Percentiles rank a stretch among this genome's conserved stretches.
Conservation (phyloP, 768 basidiomycete species). For the Mycena pura region DNA sequence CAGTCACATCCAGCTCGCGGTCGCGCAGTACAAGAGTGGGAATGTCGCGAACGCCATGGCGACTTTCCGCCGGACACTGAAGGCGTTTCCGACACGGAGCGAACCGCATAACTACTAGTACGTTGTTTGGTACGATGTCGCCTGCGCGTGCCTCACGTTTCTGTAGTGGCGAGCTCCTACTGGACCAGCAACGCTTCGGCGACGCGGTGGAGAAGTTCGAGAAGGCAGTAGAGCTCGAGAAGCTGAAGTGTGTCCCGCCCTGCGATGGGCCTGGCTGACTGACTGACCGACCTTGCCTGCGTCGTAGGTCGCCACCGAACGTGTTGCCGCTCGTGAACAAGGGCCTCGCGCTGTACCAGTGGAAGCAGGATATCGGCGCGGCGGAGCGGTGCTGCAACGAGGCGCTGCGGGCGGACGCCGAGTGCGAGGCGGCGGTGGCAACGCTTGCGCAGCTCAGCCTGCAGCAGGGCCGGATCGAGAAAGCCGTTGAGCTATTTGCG, state of each 20-base stretch:
- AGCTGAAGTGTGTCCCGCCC: conserved; percentile 58
- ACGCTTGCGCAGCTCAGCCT: conserved; percentile 92
- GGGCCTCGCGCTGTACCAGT: conserved; percentile 95
- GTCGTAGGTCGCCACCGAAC: conserved; percentile 60
- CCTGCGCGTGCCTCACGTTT: neutral
- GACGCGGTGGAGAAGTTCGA: conserved; percentile 96
- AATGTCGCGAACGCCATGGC: conserved; percentile 84
- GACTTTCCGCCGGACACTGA: conserved; percentile 85
- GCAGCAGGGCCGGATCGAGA: conserved; percentile 88
- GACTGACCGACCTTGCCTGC: conserved; percentile 3
- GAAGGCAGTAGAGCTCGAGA: conserved; percentile 87
- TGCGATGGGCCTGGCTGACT: neutral
- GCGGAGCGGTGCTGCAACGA: conserved; percentile 89
- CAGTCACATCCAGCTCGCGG: conserved; percentile 96
- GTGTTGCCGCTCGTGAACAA: conserved; percentile 97
- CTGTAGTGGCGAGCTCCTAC: conserved; percentile 86
- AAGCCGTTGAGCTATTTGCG: conserved; percentile 87
- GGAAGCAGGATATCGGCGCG: conserved; percentile 85
- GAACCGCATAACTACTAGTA: conserved; percentile 97
- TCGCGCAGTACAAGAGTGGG: conserved; percentile 93
- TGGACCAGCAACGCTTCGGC: conserved; percentile 88
- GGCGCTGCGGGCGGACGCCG: conserved; percentile 86
- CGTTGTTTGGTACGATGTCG: conserved; percentile 32
- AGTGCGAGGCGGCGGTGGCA: conserved; percentile 96
- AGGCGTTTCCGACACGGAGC: conserved; percentile 83